Conservation (phyloP, 2,329 filamentous ascomycete species). For the Juglanconis sp. region DNA sequence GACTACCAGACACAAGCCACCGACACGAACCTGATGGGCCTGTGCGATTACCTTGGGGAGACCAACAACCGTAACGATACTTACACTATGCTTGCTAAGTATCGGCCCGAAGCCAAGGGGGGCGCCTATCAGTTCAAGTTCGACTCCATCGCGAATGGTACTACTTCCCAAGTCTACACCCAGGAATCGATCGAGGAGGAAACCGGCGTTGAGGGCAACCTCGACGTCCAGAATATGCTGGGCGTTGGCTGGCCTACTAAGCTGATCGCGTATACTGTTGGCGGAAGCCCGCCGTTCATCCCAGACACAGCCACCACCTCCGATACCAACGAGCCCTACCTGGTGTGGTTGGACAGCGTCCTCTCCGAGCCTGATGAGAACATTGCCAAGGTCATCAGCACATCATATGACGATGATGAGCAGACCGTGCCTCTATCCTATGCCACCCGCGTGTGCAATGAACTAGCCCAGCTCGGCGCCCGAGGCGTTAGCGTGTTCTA, state of each 20-base stretch:
- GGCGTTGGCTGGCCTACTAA: conserved; percentile 29
- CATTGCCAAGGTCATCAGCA: conserved; percentile 61
- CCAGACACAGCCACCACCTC: conserved; percentile 9
- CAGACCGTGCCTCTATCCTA: conserved; percentile 59
- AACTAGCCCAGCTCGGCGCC: conserved; percentile 62
- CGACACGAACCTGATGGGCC: conserved; percentile 40
- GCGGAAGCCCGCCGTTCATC: conserved; percentile 29
- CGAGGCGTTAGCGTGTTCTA: conserved; percentile 67
- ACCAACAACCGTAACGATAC: conserved; percentile 44
- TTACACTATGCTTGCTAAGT: conserved; percentile 33
- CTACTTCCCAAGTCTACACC: conserved; percentile 27
- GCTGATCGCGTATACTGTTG: conserved; percentile 30
- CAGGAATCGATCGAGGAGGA: conserved; percentile 27
- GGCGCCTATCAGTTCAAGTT: conserved; percentile 32
- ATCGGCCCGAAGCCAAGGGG: conserved; percentile 32
- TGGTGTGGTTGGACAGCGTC: conserved; percentile 55
- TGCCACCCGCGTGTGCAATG: conserved; percentile 47
- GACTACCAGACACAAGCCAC: conserved; percentile 45
- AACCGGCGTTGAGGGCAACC: conserved; percentile 52
- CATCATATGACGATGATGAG: conserved; percentile 67
- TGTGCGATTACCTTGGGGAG: conserved; percentile 45
- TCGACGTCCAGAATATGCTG: conserved; percentile 53
- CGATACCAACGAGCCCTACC: conserved; percentile 28
- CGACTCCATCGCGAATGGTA: conserved; percentile 31
- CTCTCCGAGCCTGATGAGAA: conserved; percentile 44